phyloP scores from a whole-genome alignment of 768 basidiomycete species.

The Neoboletus magnificus region DNA sequence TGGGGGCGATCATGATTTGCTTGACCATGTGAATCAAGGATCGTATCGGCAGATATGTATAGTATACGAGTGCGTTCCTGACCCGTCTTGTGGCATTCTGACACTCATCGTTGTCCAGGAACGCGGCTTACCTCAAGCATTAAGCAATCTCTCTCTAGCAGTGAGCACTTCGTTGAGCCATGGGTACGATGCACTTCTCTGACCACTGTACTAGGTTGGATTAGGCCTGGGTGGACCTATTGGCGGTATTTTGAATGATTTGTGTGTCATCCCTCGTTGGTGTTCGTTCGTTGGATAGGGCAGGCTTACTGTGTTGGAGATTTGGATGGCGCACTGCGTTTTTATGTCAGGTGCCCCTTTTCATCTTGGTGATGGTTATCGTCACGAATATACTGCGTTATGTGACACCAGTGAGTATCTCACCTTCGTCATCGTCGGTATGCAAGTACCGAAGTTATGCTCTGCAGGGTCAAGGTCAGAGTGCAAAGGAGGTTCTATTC shows the following conservation, averaged over 20 bases:
- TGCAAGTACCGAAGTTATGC: neutral
- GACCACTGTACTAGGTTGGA: conserved; percentile 1
- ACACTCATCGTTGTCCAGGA: neutral
- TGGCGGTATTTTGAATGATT: conserved; percentile 12
- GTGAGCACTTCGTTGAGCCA: neutral
- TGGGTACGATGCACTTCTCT: neutral
- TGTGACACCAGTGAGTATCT: conserved; percentile 8
- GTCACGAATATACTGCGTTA: conserved; percentile 2
- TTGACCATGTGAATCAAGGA: neutral
- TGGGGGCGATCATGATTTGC: neutral
- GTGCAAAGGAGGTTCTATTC: conserved; percentile 3
- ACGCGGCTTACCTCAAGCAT: conserved; percentile 38
- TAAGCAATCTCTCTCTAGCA: conserved; percentile 29
- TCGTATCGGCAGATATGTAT: conserved; percentile 13
- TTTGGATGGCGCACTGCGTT: conserved; percentile 21
- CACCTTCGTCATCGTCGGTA: neutral
- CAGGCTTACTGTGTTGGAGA: neutral
- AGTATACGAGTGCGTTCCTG: conserved; percentile 2
- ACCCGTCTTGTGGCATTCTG: neutral
- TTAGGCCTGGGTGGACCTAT: conserved; percentile 12
- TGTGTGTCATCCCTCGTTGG: neutral
- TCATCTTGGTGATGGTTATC: conserved; percentile 3
- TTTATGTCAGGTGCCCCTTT: conserved; percentile 7
- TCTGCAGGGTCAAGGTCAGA: conserved; percentile 7
- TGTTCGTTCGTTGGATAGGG: neutral